Evolutionary conservation across 768 basidiomycete species (phyloP), one percentile per base, ranked within the genome.

Genomic region (Amanita jacksonii): DNA sequence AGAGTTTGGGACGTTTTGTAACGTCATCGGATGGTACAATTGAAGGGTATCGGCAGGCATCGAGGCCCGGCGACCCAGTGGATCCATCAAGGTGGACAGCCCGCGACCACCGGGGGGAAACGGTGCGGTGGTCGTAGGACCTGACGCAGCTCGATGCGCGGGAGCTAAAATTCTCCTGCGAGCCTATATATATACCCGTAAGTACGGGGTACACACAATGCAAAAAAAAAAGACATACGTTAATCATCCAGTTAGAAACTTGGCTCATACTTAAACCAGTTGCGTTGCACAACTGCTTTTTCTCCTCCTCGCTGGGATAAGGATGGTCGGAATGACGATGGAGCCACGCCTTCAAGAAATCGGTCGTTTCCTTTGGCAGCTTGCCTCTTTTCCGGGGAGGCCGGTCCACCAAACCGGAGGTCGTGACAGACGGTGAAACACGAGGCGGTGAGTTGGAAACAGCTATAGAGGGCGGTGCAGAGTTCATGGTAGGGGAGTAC

Each of bases 181-280:
- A 51, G 85, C 85, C 85, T 88, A 15, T n/a, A n/a, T n/a, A n/a
- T n/a, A n/a, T 15, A 33, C 16, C 57, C 25, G 50, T 18, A 44
- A 25, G 47, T 42, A 38, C 19, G 31, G 43, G 32, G 51, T 41
- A 51, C 49, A 37, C 45, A 47, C 39, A 22, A 55, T 44, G 31
- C 12, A 28, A 43, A 30, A 35, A 41, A 47, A 27, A 33, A 22
- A 15, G 5, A 20, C 63, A 46, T 33, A 72, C 87, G 54, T 90
- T 90, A 56, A 90, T 90, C 87, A 90, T 90, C 87, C 87, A 90
- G 60, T 90, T 90, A 41, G 85, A 87, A 0, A 90, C 85, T 62
- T 91, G 87, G 62, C 73, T 78, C 85, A 90, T 90, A 65, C 80
- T 85, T 50, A 91, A 65, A 19, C 85, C 85, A 1, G 87, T 91